phyloP scores from a whole-genome alignment of 2,329 filamentous ascomycete species.

The Podosphaera aphanis region DNA sequence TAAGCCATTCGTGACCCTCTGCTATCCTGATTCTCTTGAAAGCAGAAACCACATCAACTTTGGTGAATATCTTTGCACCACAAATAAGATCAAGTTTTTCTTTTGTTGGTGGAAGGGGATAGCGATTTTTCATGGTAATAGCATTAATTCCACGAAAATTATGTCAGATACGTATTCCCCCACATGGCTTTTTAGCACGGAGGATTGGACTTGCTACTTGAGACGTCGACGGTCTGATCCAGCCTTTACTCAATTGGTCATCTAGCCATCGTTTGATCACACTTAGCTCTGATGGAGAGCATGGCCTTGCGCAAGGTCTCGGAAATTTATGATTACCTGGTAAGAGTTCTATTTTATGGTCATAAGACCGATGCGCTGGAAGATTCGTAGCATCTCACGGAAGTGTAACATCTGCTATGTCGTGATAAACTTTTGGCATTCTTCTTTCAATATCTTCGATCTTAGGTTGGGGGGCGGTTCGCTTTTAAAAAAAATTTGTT shows the following conservation, averaged over 20 bases:
- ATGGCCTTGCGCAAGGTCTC: not conserved
- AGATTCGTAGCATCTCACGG: not conserved
- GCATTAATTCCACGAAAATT: not conserved
- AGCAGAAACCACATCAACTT: not conserved
- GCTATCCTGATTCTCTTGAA: not conserved
- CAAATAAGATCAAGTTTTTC: not conserved
- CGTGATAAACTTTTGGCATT: not conserved
- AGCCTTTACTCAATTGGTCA: not conserved
- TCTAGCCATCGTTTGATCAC: not conserved
- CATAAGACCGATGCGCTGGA: not conserved
- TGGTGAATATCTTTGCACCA: not conserved
- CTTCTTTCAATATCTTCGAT: not conserved
- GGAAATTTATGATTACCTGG: not conserved
- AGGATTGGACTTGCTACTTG: not conserved
- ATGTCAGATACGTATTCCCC: not conserved
- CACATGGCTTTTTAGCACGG: not conserved
- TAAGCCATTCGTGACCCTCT: not conserved
- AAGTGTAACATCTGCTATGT: not conserved
- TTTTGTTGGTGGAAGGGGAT: not conserved
- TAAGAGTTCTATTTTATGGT: not conserved
- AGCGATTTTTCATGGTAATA: not conserved
- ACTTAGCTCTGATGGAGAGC: not conserved
- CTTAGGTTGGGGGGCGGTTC: not conserved
- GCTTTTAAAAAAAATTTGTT: not conserved
- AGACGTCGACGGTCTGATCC: not conserved